Conservation (phyloP, 345 rosid species). For the Erysimum cheiranthoides region DNA sequence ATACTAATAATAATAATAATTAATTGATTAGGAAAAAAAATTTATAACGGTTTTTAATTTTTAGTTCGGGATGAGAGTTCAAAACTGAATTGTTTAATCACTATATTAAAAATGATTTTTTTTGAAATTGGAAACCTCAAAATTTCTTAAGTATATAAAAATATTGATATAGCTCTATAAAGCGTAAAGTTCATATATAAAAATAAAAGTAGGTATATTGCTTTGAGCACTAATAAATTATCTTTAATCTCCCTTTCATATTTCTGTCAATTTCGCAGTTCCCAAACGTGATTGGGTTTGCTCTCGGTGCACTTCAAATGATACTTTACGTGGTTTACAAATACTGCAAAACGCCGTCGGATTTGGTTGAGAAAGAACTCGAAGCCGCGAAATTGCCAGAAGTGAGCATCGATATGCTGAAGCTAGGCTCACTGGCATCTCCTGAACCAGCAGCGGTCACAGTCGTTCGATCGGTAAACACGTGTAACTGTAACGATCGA, state of each 20-base stretch:
- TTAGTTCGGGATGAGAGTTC: too few species aligned
- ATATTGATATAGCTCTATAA: slow-evolving; percentile 9
- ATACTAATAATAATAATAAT: too few species aligned
- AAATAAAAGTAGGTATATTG: slow-evolving; percentile 32
- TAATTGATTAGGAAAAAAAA: too few species aligned
- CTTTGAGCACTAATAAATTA: slow-evolving; percentile 32
- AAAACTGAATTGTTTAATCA: not conserved
- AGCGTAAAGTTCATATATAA: slow-evolving; percentile 32
- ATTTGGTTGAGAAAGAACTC: slow-evolving; percentile 42
- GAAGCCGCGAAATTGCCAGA: slow-evolving; percentile 46
- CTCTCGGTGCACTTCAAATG: slow-evolving; percentile 64
- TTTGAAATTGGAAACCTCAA: not conserved
- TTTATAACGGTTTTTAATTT: too few species aligned
- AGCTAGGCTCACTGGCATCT: slow-evolving; percentile 37
- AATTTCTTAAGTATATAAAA: not conserved
- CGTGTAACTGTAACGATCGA: slow-evolving; percentile 34
- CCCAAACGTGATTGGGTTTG: slow-evolving; percentile 60
- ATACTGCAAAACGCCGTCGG: slow-evolving; percentile 47
- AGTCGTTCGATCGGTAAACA: slow-evolving; percentile 23
- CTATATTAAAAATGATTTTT: not conserved
- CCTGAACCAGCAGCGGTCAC: slow-evolving; percentile 37
- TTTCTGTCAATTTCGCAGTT: slow-evolving; percentile 42
- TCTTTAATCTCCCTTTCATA: not conserved
- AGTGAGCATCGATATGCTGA: slow-evolving; percentile 40
- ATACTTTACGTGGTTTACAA: slow-evolving; percentile 53